phyloP scores from a whole-genome alignment of 345 rosid genomes.

The Durio zibethinus region DNA sequence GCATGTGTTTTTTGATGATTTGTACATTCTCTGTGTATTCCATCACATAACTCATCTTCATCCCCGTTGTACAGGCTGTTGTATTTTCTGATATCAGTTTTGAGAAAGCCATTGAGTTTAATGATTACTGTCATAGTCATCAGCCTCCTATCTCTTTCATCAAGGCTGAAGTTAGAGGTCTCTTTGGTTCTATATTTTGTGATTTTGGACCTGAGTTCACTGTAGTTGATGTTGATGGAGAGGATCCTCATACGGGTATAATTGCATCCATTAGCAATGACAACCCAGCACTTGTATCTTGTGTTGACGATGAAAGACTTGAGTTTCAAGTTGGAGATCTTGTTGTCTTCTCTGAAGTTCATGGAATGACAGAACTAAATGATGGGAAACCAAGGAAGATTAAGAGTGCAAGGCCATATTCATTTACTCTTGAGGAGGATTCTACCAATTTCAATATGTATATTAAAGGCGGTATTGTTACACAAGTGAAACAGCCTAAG shows the following conservation, averaged over 20 bases:
- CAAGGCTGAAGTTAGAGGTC: conserved; percentile 93
- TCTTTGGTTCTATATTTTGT: conserved; percentile 92
- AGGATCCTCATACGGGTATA: conserved; percentile 93
- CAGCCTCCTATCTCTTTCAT: conserved; percentile 89
- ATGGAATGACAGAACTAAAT: conserved; percentile 89
- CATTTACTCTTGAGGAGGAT: conserved; percentile 89
- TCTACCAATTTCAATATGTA: conserved; percentile 58
- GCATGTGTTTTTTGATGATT: background rate
- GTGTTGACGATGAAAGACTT: conserved; percentile 96
- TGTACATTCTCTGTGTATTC: background rate
- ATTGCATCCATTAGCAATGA: conserved; percentile 93
- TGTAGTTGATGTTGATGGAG: conserved; percentile 91
- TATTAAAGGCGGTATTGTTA: conserved; percentile 92
- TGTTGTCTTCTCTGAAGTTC: conserved; percentile 94
- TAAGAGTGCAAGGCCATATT: conserved; percentile 77
- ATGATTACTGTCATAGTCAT: conserved; percentile 82
- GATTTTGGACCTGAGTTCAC: conserved; percentile 94
- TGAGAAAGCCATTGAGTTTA: conserved; percentile 68
- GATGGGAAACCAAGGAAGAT: conserved; percentile 96
- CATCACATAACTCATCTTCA: background rate
- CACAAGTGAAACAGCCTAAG: conserved; percentile 91
- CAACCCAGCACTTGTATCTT: conserved; percentile 75
- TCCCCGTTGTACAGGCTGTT: conserved; percentile 57
- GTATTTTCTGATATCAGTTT: conserved; percentile 80
- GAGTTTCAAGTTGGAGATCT: conserved; percentile 96